Percentiles rank a stretch among this genome's conserved stretches.
Evolutionary conservation across 169 alveolate genomes (phyloP).

Genomic region (Babesia gibsoni): DNA sequence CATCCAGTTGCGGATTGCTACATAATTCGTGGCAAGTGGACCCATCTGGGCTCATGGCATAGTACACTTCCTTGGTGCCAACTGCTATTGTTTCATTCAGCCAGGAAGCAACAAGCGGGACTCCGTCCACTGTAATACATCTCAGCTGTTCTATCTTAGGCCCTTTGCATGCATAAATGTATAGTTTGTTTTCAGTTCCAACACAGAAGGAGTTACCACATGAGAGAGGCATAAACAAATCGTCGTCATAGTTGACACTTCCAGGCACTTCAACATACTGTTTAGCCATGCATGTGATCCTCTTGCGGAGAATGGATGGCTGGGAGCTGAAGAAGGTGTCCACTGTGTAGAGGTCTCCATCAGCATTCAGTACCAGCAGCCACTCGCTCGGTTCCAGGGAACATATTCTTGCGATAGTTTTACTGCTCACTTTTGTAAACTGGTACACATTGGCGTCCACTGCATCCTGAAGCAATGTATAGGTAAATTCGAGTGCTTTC

Average conservation of each 20-base stretch:
- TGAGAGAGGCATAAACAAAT: constrained; percentile 14
- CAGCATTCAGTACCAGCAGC: constrained; percentile 48
- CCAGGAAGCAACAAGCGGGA: constrained; percentile 40
- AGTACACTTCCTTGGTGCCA: constrained; percentile 47
- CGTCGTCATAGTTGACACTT: neutral
- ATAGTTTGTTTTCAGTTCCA: constrained; percentile 31
- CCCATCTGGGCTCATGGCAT: constrained; percentile 28
- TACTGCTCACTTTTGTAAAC: constrained; percentile 30
- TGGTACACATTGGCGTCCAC: constrained; percentile 42
- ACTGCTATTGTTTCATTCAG: constrained; percentile 40
- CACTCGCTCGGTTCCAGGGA: constrained; percentile 59
- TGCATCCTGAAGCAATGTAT: constrained; percentile 22
- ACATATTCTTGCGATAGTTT: constrained; percentile 26
- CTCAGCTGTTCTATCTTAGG: constrained; percentile 24
- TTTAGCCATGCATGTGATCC: constrained; percentile 34
- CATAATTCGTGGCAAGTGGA: constrained; percentile 43
- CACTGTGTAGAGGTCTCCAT: constrained; percentile 47
- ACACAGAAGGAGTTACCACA: constrained; percentile 39
- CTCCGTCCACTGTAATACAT: constrained; percentile 28
- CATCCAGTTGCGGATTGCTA: constrained; percentile 18
- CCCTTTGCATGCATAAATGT: constrained; percentile 45
- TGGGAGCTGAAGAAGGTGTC: constrained; percentile 31
- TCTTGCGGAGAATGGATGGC: constrained; percentile 30
- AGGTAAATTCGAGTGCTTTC: neutral
- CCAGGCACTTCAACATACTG: constrained; percentile 24